Evolutionary conservation across 495 filamentous ascomycete species (phyloP).

Genomic region (Neurospora tetrasperma): DNA sequence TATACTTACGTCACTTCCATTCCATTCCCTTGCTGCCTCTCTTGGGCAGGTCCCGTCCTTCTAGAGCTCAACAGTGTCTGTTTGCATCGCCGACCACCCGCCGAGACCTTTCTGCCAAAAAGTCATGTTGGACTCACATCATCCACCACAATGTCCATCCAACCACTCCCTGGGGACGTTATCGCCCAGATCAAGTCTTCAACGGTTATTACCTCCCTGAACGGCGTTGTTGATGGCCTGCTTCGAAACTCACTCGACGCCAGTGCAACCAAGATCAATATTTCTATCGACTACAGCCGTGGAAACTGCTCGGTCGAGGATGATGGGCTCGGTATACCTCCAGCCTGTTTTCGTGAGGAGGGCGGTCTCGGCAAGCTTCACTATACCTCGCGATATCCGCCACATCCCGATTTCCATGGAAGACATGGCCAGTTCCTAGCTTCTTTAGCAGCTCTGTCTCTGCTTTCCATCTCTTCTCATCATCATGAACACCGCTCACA

Average conservation of each 20-base stretch:
- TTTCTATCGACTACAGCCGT: constrained; percentile 64
- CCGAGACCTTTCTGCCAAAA: neutral
- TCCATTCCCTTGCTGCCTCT: neutral
- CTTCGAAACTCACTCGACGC: constrained; percentile 84
- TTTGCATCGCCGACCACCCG: neutral
- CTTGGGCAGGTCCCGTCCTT: neutral
- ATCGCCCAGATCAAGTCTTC: constrained; percentile 84
- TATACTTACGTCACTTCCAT: neutral
- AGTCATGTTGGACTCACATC: constrained; percentile 9
- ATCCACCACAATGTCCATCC: constrained; percentile 47
- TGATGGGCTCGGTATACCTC: constrained; percentile 70
- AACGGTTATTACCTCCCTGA: constrained; percentile 61
- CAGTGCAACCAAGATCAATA: constrained; percentile 54
- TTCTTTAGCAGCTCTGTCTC: constrained; percentile 64
- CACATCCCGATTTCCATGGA: constrained; percentile 45
- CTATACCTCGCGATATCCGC: constrained; percentile 65
- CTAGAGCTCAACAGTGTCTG: neutral
- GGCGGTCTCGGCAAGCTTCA: constrained; percentile 70
- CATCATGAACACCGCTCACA: constrained; percentile 51
- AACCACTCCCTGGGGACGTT: constrained; percentile 62
- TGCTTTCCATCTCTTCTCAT: constrained; percentile 72
- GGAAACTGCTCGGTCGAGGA: constrained; percentile 83
- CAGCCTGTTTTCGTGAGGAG: constrained; percentile 54
- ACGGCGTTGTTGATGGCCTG: constrained; percentile 63
- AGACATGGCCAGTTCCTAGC: constrained; percentile 65